Conservation (phyloP, 148 eudicot species). For the Vaccinium myrtillus region DNA sequence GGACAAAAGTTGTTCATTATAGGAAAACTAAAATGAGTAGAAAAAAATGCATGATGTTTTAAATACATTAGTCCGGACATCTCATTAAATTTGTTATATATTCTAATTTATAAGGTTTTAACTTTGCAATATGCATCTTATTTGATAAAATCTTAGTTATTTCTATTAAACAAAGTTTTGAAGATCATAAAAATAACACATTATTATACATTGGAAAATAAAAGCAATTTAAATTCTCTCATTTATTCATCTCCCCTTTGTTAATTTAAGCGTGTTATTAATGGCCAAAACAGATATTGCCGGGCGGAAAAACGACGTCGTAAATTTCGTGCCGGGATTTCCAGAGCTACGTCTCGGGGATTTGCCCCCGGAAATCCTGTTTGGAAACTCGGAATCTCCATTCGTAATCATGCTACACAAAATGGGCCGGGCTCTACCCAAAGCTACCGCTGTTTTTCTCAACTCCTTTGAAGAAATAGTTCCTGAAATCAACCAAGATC, state of each 20-base stretch:
- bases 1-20: too few species aligned
- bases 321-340: conserved; percentile 49
- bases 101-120: too few species aligned
- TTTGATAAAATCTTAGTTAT: too few species aligned
- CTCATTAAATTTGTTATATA: too few species aligned
- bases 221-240: neutral
- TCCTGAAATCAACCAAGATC: conserved; percentile 23
- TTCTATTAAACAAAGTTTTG: too few species aligned
- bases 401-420: conserved; percentile 33
- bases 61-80: too few species aligned
- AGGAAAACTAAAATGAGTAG: too few species aligned
- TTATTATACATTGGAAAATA: too few species aligned
- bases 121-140: too few species aligned
- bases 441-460: conserved; percentile 36
- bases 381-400: conserved; percentile 28
- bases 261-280: neutral
- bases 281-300: conserved; percentile 15
- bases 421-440: conserved; percentile 38
- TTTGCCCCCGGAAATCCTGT: conserved; percentile 39
- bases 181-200: too few species aligned
- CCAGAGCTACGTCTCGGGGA: conserved; percentile 27
- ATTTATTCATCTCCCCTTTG: neutral
- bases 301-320: conserved; percentile 24
- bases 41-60: too few species aligned
- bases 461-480: conserved; percentile 52